Percentiles rank a stretch among this genome's conserved stretches.
phyloP scores from a whole-genome alignment of 257 asterid genomes.

The Solanum stenotomum region DNA sequence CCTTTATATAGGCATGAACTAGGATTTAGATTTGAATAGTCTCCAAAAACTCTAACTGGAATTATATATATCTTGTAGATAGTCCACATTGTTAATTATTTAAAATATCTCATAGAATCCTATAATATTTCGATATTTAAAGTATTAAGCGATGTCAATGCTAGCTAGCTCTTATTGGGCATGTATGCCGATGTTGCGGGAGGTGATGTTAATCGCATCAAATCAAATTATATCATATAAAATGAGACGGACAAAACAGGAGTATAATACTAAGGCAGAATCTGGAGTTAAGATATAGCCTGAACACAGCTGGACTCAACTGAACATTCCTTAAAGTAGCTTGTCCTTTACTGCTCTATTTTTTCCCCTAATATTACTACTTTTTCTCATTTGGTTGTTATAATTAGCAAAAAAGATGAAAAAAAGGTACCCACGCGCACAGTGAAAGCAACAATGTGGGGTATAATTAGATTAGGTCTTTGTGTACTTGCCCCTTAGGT shows the following conservation, averaged over 20 bases:
- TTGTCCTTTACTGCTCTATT: neutral
- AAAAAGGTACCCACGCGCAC: neutral
- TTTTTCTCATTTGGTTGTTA: neutral
- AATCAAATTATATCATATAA: no score
- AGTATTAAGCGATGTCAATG: no score
- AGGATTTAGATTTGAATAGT: no score
- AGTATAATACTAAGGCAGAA: neutral
- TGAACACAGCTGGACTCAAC: neutral
- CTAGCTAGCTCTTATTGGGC: no score
- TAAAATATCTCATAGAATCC: neutral
- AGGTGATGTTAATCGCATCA: no score
- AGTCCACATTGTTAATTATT: neutral
- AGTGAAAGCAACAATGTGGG: neutral
- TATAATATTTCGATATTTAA: no score
- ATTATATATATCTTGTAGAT: no score
- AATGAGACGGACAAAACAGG: no score
- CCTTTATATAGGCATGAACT: no score
- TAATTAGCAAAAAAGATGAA: neutral
- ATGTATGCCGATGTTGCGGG: no score
- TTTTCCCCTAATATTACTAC: neutral
- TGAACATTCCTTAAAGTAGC: neutral
- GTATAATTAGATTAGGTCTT: neutral
- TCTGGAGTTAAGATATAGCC: neutral
- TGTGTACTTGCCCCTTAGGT: neutral
- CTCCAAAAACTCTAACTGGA: neutral